A percentile compares a stretch with the other conserved stretches of the same genome.
Conservation (phyloP, 1,284 basidiomycete genomes). For the Leccinum laetum region DNA sequence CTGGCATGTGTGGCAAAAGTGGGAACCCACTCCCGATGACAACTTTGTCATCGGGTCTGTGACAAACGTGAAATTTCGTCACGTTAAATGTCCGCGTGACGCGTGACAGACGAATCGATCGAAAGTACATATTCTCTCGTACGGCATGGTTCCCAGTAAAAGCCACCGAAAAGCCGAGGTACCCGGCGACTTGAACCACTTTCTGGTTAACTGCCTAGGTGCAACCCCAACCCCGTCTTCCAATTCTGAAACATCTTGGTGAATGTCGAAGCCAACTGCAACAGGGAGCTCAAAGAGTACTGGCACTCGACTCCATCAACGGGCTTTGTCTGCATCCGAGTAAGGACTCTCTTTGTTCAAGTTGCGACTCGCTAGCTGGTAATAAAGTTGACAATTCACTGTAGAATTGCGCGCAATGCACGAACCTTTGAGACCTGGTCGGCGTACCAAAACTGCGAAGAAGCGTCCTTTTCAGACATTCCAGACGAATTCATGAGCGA, state of each 20-base stretch:
- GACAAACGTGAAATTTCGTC: no score
- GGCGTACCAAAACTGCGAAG: slow-evolving; percentile 39
- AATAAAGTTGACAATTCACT: slow-evolving; percentile 1
- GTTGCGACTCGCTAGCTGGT: not conserved
- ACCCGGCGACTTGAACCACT: slow-evolving; percentile 8
- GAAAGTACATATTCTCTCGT: no score
- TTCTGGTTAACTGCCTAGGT: not conserved
- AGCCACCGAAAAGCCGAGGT: not conserved
- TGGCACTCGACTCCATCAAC: slow-evolving; percentile 21
- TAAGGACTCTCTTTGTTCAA: slow-evolving; percentile 11
- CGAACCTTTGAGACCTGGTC: slow-evolving; percentile 44
- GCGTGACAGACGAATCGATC: no score
- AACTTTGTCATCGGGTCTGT: no score
- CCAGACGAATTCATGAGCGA: slow-evolving; percentile 35
- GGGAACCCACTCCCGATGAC: no score
- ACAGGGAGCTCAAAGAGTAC: slow-evolving; percentile 16
- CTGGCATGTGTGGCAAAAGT: no score
- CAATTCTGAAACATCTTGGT: not conserved
- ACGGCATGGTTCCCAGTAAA: slow-evolving; percentile 14
- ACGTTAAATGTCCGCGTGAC: no score
- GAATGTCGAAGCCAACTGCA: slow-evolving; percentile 24
- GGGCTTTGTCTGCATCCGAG: slow-evolving; percentile 34
- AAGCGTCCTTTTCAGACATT: slow-evolving; percentile 37
- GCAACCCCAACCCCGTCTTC: not conserved
- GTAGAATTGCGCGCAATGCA: slow-evolving; percentile 42